Conservation (phyloP, 106 monocot genomes). For the Triglochin maritima region DNA sequence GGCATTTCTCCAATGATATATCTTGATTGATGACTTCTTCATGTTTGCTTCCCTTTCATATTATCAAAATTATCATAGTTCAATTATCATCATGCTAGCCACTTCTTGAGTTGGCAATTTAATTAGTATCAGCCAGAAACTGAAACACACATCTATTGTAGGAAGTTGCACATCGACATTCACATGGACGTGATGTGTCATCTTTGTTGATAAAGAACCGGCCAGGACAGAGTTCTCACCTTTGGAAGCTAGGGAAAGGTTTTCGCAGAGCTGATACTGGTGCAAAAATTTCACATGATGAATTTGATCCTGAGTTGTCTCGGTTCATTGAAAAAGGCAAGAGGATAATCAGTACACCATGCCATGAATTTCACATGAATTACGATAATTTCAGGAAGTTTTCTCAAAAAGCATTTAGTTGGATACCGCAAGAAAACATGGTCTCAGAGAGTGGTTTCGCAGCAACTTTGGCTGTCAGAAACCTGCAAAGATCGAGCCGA, state of each 20-base stretch:
- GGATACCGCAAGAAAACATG: no score
- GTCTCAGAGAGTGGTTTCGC: no score
- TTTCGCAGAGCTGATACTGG: neutral
- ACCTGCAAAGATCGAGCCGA: neutral
- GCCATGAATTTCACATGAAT: neutral
- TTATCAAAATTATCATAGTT: no score
- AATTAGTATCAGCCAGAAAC: no score
- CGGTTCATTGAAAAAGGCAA: neutral
- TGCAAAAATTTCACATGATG: neutral
- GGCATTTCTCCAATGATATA: no score
- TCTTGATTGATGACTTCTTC: no score
- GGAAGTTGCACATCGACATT: no score
- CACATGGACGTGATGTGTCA: constrained; percentile 4
- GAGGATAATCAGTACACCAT: neutral
- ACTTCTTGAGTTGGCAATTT: no score
- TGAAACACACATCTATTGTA: no score
- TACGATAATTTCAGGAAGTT: neutral
- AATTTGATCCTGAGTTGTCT: neutral
- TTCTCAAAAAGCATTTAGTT: constrained; percentile 1
- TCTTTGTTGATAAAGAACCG: constrained; percentile 7
- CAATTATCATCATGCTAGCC: no score
- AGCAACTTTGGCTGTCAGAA: neutral
- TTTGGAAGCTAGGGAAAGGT: constrained; percentile 4
- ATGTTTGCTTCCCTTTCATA: no score
- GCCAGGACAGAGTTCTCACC: neutral